phyloP scores from a whole-genome alignment of 1,284 basidiomycete species.

The Irpex sp. region DNA sequence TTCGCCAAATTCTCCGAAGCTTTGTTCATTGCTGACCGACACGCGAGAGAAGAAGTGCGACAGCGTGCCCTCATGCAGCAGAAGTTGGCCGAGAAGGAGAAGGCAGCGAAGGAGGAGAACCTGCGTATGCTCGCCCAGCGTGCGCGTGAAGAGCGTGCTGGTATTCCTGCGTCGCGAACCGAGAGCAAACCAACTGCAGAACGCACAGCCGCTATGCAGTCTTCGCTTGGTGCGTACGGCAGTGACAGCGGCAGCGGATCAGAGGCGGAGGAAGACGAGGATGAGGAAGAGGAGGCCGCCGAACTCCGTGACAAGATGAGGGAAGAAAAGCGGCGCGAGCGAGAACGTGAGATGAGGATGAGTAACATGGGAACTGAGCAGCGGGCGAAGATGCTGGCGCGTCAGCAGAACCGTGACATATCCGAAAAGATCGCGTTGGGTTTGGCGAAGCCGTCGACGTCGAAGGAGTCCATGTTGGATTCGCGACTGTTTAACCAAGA shows the following conservation, averaged over 20 bases:
- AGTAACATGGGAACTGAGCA: conserved; percentile 98
- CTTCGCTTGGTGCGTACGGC: conserved; percentile 82
- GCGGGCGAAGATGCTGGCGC: conserved; percentile 91
- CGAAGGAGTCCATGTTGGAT: conserved; percentile 96
- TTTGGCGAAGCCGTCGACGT: conserved; percentile 91
- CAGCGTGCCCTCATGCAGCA: conserved; percentile 98
- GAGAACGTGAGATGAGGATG: conserved; percentile 98
- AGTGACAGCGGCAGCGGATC: conserved; percentile 63
- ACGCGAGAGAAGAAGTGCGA: conserved; percentile 96
- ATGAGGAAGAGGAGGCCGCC: conserved; percentile 77
- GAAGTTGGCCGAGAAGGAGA: conserved; percentile 97
- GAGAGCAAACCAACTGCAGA: conserved; percentile 53
- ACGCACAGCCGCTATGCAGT: conserved; percentile 66
- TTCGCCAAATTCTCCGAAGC: conserved; percentile 99
- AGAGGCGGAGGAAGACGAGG: conserved; percentile 41
- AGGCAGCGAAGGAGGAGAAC: conserved; percentile 95
- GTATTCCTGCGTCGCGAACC: conserved; percentile 48
- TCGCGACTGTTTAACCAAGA: conserved; percentile 98
- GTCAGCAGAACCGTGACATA: conserved; percentile 97
- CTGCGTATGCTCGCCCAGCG: conserved; percentile 91
- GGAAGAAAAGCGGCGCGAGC: conserved; percentile 87
- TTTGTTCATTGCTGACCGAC: conserved; percentile 93
- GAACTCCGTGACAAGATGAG: conserved; percentile 89
- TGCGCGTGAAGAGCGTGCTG: conserved; percentile 91
- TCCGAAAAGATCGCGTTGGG: conserved; percentile 99